These are phyloP conservation scores for Phialophora expanda DNA, from an alignment of 2,329 filamentous ascomycete genomes.

Conservation along the genomic window DNA sequence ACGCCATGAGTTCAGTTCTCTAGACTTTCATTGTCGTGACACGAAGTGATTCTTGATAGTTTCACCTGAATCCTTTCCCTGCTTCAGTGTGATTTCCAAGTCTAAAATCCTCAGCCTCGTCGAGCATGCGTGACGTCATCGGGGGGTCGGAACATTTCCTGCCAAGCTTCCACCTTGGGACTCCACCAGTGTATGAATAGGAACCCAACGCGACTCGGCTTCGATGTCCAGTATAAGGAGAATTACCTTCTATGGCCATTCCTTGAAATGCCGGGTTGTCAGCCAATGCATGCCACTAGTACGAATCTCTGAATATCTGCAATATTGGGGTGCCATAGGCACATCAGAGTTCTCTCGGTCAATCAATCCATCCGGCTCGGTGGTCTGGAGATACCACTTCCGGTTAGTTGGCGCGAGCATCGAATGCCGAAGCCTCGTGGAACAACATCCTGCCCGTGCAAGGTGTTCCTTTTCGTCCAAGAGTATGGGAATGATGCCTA, in stretches of 20 bases:
- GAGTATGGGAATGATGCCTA: not conserved
- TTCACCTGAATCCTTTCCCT: not conserved
- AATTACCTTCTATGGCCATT: not conserved
- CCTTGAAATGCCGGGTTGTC: too few species aligned
- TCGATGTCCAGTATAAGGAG: not conserved
- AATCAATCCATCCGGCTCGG: constrained; percentile 10
- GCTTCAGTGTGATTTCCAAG: not conserved
- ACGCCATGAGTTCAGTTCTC: not conserved
- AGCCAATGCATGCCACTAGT: not conserved
- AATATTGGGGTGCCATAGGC: not conserved
- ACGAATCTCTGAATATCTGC: not conserved
- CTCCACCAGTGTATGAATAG: too few species aligned
- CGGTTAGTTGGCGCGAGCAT: not conserved
- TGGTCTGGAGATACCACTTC: not conserved
- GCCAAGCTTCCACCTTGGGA: not conserved
- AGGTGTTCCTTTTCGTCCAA: not conserved
- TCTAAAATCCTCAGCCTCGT: constrained; percentile 1
- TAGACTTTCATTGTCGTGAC: not conserved
- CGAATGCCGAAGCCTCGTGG: not conserved
- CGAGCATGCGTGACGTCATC: not conserved
- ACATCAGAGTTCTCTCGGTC: not conserved
- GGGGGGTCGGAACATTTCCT: not conserved
- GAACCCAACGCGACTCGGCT: not conserved
- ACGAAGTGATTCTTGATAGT: too few species aligned
- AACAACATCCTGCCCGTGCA: not conserved